Conservation (phyloP, 495 filamentous ascomycete genomes). For the Talaromyces wortmannii region DNA sequence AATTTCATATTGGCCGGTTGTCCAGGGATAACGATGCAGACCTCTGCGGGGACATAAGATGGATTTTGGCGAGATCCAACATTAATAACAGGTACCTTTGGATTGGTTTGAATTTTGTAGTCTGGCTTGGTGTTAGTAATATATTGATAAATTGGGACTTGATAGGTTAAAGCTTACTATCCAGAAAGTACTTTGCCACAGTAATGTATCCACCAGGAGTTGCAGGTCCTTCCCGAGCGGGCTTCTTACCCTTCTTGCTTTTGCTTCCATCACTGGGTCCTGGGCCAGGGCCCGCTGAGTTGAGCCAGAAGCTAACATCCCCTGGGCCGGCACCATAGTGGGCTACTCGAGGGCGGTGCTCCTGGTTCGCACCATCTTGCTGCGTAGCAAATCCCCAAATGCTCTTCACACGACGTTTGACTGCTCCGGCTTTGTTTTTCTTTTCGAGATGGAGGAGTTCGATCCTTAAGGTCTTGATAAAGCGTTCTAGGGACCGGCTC, state of each 20-base stretch:
- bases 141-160: neutral
- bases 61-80: slow-evolving; percentile 48
- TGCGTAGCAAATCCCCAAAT: slow-evolving; percentile 39
- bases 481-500: slow-evolving; percentile 23
- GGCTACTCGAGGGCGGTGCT: slow-evolving; percentile 18
- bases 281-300: neutral
- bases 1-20: slow-evolving; percentile 51
- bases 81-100: slow-evolving; percentile 61
- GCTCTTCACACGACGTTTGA: slow-evolving; percentile 28
- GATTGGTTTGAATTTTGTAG: slow-evolving; percentile 20
- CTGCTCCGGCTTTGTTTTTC: slow-evolving; percentile 22
- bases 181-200: slow-evolving; percentile 44
- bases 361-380: slow-evolving; percentile 22
- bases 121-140: neutral
- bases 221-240: slow-evolving; percentile 22
- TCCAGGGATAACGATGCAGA: slow-evolving; percentile 52
- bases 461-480: slow-evolving; percentile 41
- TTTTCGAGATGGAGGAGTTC: slow-evolving; percentile 25
- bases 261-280: slow-evolving; percentile 8
- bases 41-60: slow-evolving; percentile 55
- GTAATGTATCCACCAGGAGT: slow-evolving; percentile 35
- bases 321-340: slow-evolving; percentile 31
- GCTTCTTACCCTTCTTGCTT: slow-evolving; percentile 28
- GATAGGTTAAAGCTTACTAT: slow-evolving; percentile 23
- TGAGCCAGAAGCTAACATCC: slow-evolving; percentile 40